Percentiles rank a stretch among this genome's conserved stretches.
Evolutionary conservation across 257 asterid genomes (phyloP).

Genomic region (Jasminum sambac): DNA sequence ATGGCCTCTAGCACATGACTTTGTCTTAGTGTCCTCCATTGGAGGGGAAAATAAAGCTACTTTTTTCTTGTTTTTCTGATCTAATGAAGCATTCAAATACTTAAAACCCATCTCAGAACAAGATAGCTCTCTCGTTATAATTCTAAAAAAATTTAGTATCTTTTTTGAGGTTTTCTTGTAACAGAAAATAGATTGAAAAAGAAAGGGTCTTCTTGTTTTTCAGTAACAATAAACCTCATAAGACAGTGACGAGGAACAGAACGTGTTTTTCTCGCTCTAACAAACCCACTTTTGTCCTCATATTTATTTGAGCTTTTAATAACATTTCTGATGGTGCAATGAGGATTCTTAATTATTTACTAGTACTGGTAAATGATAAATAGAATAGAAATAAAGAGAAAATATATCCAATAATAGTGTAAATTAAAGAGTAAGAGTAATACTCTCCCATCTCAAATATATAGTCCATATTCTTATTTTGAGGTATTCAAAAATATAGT

Average conservation of each 20-base stretch:
- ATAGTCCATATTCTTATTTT: no score
- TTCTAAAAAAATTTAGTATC: constrained; percentile 11
- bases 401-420: no score
- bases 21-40: constrained; percentile 21
- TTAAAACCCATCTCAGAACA: constrained; percentile 22
- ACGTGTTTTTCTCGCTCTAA: not conserved
- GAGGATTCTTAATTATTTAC: no score
- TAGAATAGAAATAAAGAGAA: no score
- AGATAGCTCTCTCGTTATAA: constrained; percentile 11
- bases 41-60: not conserved
- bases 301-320: not conserved
- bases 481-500: no score
- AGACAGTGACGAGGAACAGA: not conserved
- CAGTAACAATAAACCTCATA: not conserved
- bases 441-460: no score
- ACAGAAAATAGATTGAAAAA: not conserved
- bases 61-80: not conserved
- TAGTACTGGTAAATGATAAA: no score
- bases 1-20: constrained; percentile 49
- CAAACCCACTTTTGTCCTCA: not conserved
- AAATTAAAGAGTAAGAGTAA: no score
- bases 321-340: no score
- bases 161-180: not conserved
- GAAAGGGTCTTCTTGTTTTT: not conserved
- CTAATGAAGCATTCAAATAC: constrained; percentile 1